Conservation (phyloP, 2,329 filamentous ascomycete species). For the Fusarium odoratissimum region DNA sequence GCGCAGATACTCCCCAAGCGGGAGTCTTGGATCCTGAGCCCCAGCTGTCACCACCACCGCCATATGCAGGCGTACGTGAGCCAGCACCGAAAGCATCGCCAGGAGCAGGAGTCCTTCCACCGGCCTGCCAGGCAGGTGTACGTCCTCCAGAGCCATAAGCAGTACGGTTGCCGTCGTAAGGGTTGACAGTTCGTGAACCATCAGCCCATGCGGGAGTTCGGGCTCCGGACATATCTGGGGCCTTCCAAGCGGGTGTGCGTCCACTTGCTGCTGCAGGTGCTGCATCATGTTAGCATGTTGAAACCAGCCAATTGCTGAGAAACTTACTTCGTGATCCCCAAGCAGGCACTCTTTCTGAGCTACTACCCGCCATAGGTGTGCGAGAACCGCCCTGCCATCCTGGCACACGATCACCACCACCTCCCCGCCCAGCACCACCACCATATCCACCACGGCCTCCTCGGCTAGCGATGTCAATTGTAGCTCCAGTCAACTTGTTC, state of each 20-base stretch:
- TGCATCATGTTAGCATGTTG: slow-evolving; percentile 45
- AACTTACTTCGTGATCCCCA: slow-evolving; percentile 78
- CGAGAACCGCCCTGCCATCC: slow-evolving; percentile 75
- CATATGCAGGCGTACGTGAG: slow-evolving; percentile 75
- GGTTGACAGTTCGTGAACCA: slow-evolving; percentile 74
- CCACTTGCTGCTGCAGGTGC: slow-evolving; percentile 67
- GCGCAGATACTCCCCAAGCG: slow-evolving; percentile 71
- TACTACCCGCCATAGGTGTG: slow-evolving; percentile 71
- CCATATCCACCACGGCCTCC: slow-evolving; percentile 59
- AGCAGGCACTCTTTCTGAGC: slow-evolving; percentile 78
- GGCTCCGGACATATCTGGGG: slow-evolving; percentile 63
- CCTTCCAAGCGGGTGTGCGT: slow-evolving; percentile 73
- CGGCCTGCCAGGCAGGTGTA: slow-evolving; percentile 83
- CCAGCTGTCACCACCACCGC: slow-evolving; percentile 68
- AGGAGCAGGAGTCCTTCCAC: slow-evolving; percentile 74
- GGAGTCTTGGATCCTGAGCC: slow-evolving; percentile 81
- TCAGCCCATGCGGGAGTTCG: slow-evolving; percentile 79
- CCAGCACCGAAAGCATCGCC: slow-evolving; percentile 73
- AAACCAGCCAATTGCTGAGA: not conserved
- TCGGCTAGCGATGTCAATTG: slow-evolving; percentile 75
- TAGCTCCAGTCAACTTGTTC: slow-evolving; percentile 82
- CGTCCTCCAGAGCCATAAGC: slow-evolving; percentile 80
- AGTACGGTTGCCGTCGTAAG: slow-evolving; percentile 79
- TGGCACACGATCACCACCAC: slow-evolving; percentile 59
- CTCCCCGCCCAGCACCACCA: slow-evolving; percentile 59